Base-by-base conservation (phyloP, 1,284 basidiomycete species). In the Papiliotrema nemorosa region DNA sequence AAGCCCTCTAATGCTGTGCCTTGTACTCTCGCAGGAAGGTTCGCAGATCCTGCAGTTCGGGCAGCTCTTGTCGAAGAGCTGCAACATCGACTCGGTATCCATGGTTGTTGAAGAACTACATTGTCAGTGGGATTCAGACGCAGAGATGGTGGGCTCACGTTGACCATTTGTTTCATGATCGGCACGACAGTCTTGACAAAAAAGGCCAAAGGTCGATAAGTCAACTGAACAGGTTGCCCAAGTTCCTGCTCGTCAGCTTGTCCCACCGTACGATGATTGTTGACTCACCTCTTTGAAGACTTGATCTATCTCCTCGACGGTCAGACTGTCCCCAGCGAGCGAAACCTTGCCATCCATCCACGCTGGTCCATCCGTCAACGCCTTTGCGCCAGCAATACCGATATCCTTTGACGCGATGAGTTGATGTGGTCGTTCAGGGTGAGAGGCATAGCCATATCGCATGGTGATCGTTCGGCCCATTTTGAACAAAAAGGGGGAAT, bases 1-100 rank as follows among this genome's bases (percentile, higher is more conserved):
- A 31, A 7, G 29, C 29, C 9, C 29, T 26, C 10, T 34, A 18
- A 3, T 35, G 24, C 21, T 33, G 12, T 12, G 31, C 50, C 59
- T 62, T 62, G 49, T 41, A 55, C 12, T 60, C 44, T 35, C 47
- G 33, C 14, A 64, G 50, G 52, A 60, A 64, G 18, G 37, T 36
- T 22, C 43, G 20, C 34, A 63, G 47, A 52, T 55, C 47, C 49
- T 64, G 57, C 9, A 51, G 22, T 25, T 59, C 55, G n/a, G 58
- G 58, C n/a, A 64, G 44, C 9, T 54, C 33, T 35, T 45, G 26
- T 41, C 37, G 29, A 21, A 48, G 39, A 26, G 47, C 25, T 3
- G 21, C 18, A 14, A 55, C 21, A 26, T 53, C 34, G 38, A 53
- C 39, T 16, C 39, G 29, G 41, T 50, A 54, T 0, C 56, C 60